These are phyloP conservation scores for Talaromyces pinophilus DNA, from an alignment of 2,329 filamentous ascomycete species.

Conservation along the genomic window DNA sequence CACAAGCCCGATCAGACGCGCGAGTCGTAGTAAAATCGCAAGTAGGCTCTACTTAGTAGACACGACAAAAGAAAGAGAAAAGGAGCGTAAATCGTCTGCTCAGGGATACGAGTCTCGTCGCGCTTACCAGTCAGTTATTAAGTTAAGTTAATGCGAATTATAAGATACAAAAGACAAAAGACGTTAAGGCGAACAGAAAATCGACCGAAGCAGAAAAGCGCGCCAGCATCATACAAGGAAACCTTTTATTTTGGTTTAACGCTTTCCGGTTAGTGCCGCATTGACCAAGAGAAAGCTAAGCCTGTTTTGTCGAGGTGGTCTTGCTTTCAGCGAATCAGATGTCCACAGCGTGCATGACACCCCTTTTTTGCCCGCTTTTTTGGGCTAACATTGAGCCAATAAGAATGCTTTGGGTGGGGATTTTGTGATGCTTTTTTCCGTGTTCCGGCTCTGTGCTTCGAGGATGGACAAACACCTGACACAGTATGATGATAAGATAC, in stretches of 20 bases:
- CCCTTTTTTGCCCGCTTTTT: constrained; percentile 5
- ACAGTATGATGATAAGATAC: background rate
- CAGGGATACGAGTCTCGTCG: background rate
- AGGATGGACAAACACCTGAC: background rate
- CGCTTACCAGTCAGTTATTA: background rate
- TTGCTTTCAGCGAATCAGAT: background rate
- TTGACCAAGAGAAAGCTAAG: background rate
- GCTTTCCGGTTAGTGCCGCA: background rate
- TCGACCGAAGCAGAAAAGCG: background rate
- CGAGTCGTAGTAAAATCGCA: background rate
- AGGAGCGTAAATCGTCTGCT: background rate
- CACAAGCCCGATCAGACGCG: background rate
- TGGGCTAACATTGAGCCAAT: background rate
- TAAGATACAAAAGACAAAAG: background rate
- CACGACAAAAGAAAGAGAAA: background rate
- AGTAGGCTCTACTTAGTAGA: background rate
- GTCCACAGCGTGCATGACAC: background rate
- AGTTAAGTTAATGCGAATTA: background rate
- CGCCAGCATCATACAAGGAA: background rate
- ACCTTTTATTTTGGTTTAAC: constrained; percentile 16
- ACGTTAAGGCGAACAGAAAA: constrained; percentile 6
- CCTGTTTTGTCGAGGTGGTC: background rate
- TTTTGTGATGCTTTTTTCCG: background rate
- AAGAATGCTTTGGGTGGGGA: background rate
- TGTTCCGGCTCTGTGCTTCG: background rate